phyloP scores from a whole-genome alignment of 2,329 filamentous ascomycete genomes.

The Ilyonectria destructans region DNA sequence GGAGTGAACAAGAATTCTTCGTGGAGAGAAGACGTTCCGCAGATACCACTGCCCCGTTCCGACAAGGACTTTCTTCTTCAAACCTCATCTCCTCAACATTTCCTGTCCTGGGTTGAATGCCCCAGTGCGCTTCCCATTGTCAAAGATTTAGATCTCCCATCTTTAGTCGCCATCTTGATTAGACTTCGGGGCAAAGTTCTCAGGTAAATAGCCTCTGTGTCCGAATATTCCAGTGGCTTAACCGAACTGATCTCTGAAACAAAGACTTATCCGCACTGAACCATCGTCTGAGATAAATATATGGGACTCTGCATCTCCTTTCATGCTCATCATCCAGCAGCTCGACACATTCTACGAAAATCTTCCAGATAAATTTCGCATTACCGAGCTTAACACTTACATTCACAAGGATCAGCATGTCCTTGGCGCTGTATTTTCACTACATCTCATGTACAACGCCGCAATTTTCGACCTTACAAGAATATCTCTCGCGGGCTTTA shows the following conservation, averaged over 20 bases:
- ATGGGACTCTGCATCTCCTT: neutral
- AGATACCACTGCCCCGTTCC: neutral
- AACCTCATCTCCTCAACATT: neutral
- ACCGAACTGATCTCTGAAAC: too few relatives aligned
- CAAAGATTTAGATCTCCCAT: neutral
- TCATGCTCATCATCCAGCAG: neutral
- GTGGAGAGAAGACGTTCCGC: neutral
- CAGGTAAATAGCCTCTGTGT: neutral
- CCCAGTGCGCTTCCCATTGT: neutral
- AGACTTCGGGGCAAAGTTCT: neutral
- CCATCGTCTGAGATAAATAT: neutral
- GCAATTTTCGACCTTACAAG: constrained; percentile 26
- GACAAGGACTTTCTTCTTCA: neutral
- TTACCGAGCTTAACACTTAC: neutral
- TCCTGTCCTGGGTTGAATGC: neutral
- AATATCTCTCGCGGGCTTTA: constrained; percentile 26
- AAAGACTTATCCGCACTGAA: neutral
- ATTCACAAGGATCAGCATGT: constrained; percentile 17
- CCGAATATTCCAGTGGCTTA: too few relatives aligned
- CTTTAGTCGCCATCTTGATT: neutral
- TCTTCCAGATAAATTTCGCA: neutral
- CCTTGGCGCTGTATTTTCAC: constrained; percentile 16
- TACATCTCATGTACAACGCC: constrained; percentile 21
- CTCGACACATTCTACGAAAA: neutral
- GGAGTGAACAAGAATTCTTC: neutral